Evolutionary conservation across 257 asterid genomes (phyloP).

Genomic region (Fraxinus quadrangulata): DNA sequence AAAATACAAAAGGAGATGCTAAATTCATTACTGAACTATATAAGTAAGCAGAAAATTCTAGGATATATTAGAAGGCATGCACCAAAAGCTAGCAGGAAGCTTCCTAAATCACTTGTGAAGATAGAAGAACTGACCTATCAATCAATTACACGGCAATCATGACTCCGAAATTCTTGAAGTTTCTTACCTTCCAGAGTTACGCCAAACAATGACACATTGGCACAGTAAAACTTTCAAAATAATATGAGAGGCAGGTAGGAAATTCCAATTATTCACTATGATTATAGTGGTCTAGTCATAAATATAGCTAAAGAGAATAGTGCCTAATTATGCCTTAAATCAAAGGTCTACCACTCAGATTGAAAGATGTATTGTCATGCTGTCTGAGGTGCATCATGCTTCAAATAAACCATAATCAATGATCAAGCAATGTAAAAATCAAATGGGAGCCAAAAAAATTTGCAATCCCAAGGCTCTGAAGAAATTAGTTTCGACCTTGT

Average conservation of each 20-base stretch:
- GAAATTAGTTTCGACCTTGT: neutral
- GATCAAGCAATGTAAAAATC: neutral
- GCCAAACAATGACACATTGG: neutral
- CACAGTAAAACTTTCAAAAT: neutral
- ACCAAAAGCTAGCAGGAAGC: neutral
- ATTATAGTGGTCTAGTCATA: neutral
- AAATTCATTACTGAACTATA: neutral
- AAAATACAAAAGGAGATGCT: neutral
- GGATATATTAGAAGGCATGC: neutral
- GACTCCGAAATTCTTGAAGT: neutral
- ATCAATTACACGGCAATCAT: neutral
- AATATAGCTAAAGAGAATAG: neutral
- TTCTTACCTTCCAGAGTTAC: neutral
- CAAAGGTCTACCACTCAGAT: slow-evolving; percentile 1
- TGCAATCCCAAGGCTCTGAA: neutral
- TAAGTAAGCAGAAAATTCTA: neutral
- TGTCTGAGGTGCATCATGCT: neutral
- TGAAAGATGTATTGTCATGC: neutral
- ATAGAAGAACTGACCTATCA: neutral
- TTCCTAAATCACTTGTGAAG: neutral
- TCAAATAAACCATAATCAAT: slow-evolving; percentile 1
- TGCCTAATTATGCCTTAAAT: neutral
- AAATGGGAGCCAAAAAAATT: neutral
- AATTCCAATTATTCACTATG: neutral
- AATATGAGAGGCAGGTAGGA: neutral